Conservation (phyloP, 306 rosid genomes). For the Dryas alaskensis region DNA sequence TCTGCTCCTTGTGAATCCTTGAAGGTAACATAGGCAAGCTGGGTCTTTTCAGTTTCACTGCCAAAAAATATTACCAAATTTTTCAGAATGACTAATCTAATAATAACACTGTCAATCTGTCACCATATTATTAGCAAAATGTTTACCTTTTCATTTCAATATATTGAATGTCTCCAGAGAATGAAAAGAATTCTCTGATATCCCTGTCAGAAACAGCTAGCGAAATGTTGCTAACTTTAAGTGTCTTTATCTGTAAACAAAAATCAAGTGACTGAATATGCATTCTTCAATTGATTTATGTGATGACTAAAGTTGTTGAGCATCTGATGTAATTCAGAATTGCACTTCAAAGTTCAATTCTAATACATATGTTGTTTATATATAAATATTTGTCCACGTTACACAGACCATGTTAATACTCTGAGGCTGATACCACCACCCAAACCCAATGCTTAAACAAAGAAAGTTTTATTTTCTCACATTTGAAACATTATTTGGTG, state of each 20-base stretch:
- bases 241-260: constrained; percentile 57
- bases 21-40: constrained; percentile 75
- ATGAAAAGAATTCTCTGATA: constrained; percentile 77
- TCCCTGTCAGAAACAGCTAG: constrained; percentile 47
- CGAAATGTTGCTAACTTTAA: constrained; percentile 74
- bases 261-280: constrained; percentile 21
- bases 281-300: not conserved
- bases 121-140: not conserved
- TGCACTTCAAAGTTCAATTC: too few relatives aligned
- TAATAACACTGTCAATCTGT: not conserved
- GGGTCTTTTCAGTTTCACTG: constrained; percentile 73
- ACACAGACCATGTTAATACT: constrained; percentile 8
- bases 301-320: not conserved
- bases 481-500: constrained; percentile 53
- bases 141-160: constrained; percentile 78
- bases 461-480: constrained; percentile 34
- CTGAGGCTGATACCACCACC: constrained; percentile 14
- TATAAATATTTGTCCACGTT: not conserved
- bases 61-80: constrained; percentile 13
- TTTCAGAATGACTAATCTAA: constrained; percentile 19
- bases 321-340: too few relatives aligned
- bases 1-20: constrained; percentile 78
- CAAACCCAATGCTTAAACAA: constrained; percentile 15
- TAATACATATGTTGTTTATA: too few relatives aligned
- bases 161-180: constrained; percentile 70